phyloP scores from a whole-genome alignment of 176 grass and related monocot species.

The Aegilops umbellulata region DNA sequence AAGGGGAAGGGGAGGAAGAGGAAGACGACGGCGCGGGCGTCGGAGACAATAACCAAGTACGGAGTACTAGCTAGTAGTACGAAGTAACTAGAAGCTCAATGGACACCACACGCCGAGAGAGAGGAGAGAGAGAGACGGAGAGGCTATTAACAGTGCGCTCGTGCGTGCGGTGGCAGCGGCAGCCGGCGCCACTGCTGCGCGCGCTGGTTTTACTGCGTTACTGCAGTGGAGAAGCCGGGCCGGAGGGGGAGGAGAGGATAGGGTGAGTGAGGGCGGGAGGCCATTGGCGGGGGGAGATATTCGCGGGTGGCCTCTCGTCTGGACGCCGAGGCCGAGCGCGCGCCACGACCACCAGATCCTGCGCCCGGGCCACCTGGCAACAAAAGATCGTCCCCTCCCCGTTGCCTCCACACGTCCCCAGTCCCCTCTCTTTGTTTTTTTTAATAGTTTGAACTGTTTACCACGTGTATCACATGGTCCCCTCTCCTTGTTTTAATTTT shows the following conservation, averaged over 20 bases:
- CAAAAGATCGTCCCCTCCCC: background rate
- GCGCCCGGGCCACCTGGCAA: background rate
- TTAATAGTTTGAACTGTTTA: too few species aligned
- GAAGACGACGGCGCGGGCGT: background rate
- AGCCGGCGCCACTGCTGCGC: background rate
- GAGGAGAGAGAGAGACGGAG: background rate
- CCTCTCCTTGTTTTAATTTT: too few species aligned
- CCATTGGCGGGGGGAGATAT: slow-evolving; percentile 89
- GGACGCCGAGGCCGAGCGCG: background rate
- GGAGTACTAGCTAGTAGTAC: background rate
- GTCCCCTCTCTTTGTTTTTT: too few species aligned
- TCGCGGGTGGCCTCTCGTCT: slow-evolving; percentile 23
- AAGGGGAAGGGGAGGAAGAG: background rate
- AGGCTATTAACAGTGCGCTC: background rate
- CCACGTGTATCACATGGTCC: background rate
- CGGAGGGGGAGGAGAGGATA: slow-evolving; percentile 39
- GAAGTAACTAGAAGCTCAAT: background rate
- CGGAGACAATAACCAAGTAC: background rate
- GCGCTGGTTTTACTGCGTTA: background rate
- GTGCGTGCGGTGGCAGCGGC: background rate
- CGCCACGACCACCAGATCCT: slow-evolving; percentile 34
- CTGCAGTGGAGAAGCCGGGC: background rate
- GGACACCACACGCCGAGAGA: slow-evolving; percentile 25
- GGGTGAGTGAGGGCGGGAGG: slow-evolving; percentile 46
- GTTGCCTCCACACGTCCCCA: background rate